Conservation (phyloP, 2,329 filamentous ascomycete species). For the Colletotrichum plurivorum region DNA sequence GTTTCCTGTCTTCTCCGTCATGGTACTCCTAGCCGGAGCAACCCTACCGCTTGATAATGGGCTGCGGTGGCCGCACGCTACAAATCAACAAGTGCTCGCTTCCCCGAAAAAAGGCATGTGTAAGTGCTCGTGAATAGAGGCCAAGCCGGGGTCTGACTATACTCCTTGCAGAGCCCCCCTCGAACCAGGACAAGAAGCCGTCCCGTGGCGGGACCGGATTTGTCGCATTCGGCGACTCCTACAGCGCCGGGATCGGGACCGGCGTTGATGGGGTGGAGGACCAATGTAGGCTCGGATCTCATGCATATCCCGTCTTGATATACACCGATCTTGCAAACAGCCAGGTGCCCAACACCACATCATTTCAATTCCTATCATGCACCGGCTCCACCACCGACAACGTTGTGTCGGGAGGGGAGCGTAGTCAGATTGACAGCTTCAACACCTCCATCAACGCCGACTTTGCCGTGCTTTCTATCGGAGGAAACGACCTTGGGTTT, state of each 20-base stretch:
- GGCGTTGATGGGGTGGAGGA: conserved; percentile 56
- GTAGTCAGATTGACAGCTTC: conserved; percentile 59
- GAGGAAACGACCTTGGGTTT: conserved; percentile 65
- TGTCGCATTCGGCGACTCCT: conserved; percentile 61
- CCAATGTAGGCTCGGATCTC: conserved; percentile 52
- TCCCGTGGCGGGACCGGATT: conserved; percentile 44
- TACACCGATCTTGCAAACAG: conserved; percentile 49
- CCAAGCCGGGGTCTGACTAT: no score
- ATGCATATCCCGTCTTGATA: no score
- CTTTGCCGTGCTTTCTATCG: conserved; percentile 62
- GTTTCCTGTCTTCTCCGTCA: no score
- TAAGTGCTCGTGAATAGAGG: no score
- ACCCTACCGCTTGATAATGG: no score
- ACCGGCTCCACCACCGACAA: conserved; percentile 60
- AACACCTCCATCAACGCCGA: conserved; percentile 54
- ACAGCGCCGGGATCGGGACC: conserved; percentile 64
- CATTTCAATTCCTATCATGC: conserved; percentile 63
- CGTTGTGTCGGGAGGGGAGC: conserved; percentile 52
- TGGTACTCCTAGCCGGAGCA: no score
- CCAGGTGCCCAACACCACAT: conserved; percentile 45
- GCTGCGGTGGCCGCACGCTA: no score
- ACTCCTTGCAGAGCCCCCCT: conserved; percentile 4
- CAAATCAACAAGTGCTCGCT: no score
- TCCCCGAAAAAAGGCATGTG: no score
- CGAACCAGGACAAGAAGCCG: neutral